Evolutionary conservation across 352 stramenopile species (phyloP).

Genomic region (Phytophthora pisi): DNA sequence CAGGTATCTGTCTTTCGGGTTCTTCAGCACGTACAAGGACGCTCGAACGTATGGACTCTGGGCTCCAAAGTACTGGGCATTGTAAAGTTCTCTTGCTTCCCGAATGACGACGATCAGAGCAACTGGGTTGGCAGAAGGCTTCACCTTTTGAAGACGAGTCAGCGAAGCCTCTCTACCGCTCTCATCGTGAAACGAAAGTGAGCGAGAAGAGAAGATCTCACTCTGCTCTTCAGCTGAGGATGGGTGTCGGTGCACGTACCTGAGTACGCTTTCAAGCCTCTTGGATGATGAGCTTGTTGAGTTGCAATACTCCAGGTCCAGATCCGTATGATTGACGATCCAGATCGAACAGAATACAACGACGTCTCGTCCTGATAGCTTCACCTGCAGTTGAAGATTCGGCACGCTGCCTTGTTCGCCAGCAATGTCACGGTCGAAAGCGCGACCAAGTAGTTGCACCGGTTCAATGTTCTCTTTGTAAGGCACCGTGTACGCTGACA

Average conservation of each 20-base stretch:
- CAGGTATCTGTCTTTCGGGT: slow-evolving; percentile 74
- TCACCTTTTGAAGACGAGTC: slow-evolving; percentile 76
- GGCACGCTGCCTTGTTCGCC: slow-evolving; percentile 81
- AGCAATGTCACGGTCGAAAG: slow-evolving; percentile 70
- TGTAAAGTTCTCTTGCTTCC: slow-evolving; percentile 81
- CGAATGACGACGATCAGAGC: slow-evolving; percentile 84
- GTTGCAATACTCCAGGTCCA: slow-evolving; percentile 89
- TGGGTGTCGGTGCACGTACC: slow-evolving; percentile 75
- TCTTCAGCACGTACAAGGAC: slow-evolving; percentile 86
- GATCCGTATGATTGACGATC: slow-evolving; percentile 88
- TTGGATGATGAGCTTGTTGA: slow-evolving; percentile 77
- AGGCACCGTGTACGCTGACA: slow-evolving; percentile 64
- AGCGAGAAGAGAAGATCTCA: slow-evolving; percentile 67
- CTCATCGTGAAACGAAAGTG: slow-evolving; percentile 68
- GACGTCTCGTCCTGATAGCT: slow-evolving; percentile 77
- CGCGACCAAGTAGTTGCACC: slow-evolving; percentile 66
- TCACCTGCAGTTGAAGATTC: slow-evolving; percentile 85
- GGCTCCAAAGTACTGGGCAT: slow-evolving; percentile 85
- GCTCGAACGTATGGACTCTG: slow-evolving; percentile 87
- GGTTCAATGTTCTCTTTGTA: slow-evolving; percentile 84
- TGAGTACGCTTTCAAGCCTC: slow-evolving; percentile 66
- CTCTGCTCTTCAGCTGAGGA: slow-evolving; percentile 49
- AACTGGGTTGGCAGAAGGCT: slow-evolving; percentile 77
- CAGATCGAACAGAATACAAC: slow-evolving; percentile 89
- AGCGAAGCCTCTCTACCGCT: slow-evolving; percentile 52